These are phyloP conservation scores for Aspergillus carbonarius DNA, from an alignment of 2,329 filamentous ascomycete species.

Conservation along the genomic window DNA sequence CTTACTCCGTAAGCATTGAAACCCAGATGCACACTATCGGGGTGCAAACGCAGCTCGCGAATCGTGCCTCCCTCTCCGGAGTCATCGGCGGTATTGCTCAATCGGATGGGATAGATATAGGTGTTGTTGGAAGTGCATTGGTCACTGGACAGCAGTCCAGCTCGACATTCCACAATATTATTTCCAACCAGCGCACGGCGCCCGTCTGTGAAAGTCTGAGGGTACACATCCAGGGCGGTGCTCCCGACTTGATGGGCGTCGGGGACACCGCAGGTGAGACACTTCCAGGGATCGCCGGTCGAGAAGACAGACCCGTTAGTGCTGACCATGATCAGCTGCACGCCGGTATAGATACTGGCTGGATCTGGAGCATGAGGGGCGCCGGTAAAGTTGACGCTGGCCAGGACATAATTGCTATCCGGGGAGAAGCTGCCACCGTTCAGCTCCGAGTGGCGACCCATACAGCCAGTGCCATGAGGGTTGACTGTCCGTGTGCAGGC, in stretches of 20 bases:
- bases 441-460: conserved; percentile 15
- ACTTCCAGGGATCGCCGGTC: conserved; percentile 51
- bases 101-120: conserved; percentile 45
- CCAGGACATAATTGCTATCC: conserved; percentile 46
- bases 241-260: conserved; percentile 29
- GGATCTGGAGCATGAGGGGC: conserved; percentile 42
- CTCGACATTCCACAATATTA: conserved; percentile 40
- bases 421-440: conserved; percentile 42
- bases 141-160: conserved; percentile 32
- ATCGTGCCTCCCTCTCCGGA: conserved; percentile 31
- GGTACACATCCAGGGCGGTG: conserved; percentile 37
- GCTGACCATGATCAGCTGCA: conserved; percentile 47
- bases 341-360: conserved; percentile 44
- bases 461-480: conserved; percentile 41
- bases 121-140: conserved; percentile 39
- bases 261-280: conserved; percentile 47
- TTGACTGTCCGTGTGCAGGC: conserved; percentile 38
- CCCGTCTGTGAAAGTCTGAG: conserved; percentile 45
- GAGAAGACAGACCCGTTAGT: conserved; percentile 42
- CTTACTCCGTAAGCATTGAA: conserved; percentile 40
- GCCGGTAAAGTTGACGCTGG: conserved; percentile 43
- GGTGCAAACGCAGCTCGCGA: conserved; percentile 49
- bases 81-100: conserved; percentile 35
- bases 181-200: conserved; percentile 32
- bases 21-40: conserved; percentile 46